Evolutionary conservation across 2,329 filamentous ascomycete species (phyloP), one percentile per base, ranked within the genome.

Genomic region (Aphanocladium album): DNA sequence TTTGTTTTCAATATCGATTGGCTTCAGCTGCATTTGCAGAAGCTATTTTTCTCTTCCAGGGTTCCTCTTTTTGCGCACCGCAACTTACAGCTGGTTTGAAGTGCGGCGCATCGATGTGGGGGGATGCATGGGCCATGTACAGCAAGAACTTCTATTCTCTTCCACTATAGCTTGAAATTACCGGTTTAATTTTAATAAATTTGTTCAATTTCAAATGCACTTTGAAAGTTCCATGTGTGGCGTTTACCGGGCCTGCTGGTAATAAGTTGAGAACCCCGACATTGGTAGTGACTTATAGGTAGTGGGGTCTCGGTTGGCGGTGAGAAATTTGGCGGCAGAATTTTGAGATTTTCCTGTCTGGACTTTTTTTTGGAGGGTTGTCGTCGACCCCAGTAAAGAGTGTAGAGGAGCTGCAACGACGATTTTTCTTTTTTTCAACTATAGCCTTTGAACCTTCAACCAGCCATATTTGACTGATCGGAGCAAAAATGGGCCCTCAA

Each of bases 321-420:
- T 65, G 58, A 58, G 49, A 27, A 16, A 33, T 5, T 21, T 11
- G 41, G 27, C 7, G 63, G 63, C 63, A 65, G 62, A 65, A 65
- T 61, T 41, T 49, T 41, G 56, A 60, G 57, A 60, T 45, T 49
- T 59, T 54, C 25, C 30, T 61, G 16, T 54, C 52, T 39, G 14
- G 19, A 57, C 33, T 50, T 52, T 55, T 47, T 46, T 57, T 37
- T 25, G 16, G 33, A 14, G 19, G 33, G 49, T 43, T 51, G 46
- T 25, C 25, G 23, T 17, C 25, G 11, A 16, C 52, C 45, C n/a
- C 39, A 55, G 51, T 8, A 41, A 46, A 19, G 12, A 14, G 21
- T 9, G 35, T 27, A 39, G 23, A 33, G 8, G 21, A 27, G 55
- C 39, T 6, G 45, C 33, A 43, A 50, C 23, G 43, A n/a, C 33